Base-by-base conservation (phyloP, 106 monocot genomes). In the Chionographis japonica region DNA sequence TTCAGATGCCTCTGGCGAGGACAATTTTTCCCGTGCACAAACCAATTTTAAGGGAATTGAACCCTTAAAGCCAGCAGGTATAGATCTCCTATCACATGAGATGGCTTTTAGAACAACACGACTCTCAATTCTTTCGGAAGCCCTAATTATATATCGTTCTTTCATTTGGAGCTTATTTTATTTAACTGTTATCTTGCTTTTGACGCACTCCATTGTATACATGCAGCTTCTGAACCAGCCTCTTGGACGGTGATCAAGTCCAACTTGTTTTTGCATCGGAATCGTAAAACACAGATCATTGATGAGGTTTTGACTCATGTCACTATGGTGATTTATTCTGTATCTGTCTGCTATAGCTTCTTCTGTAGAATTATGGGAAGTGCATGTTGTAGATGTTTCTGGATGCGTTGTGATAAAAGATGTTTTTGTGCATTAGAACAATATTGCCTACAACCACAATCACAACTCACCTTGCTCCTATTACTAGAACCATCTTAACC, bases 191-290 rank as follows among this genome's bases (percentile, higher is more conserved):
- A 46, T 20, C 3, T 43, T 37, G 69, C 56, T 39, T 57, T 6
- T 41, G 58, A 46, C 12, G 65, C 27, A 66, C 58, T 49, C 50
- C 14, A 52, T 61, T 52, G 6, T 52, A 20, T 54, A 71, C 16
- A 70, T 71, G 73, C 76, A 83, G 84, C 72, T 74, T 55, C 74
- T 2, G 41, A 61, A 16, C 78, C 66, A 51, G 69, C 86, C 41
- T 69, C 83, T 15, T 98, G 80, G 80, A 75, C 71, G 56, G 81
- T 18, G 61, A 75, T 93, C 43, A 90, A 83, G 67, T 78, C 74
- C 63, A 98, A 98, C 57, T 60, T 87, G 20, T 98, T 85, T 85
- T 80, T 90, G 37, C 92, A 92, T 77, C 84, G 97, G 13, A 84
- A 67, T 60, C 84, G 89, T 52, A 89, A 68, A 87, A 80, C 77